Evolutionary conservation across 106 monocot genomes (phyloP), one percentile per base, ranked within the genome.

Genomic region (Xerophyta viscosa): DNA sequence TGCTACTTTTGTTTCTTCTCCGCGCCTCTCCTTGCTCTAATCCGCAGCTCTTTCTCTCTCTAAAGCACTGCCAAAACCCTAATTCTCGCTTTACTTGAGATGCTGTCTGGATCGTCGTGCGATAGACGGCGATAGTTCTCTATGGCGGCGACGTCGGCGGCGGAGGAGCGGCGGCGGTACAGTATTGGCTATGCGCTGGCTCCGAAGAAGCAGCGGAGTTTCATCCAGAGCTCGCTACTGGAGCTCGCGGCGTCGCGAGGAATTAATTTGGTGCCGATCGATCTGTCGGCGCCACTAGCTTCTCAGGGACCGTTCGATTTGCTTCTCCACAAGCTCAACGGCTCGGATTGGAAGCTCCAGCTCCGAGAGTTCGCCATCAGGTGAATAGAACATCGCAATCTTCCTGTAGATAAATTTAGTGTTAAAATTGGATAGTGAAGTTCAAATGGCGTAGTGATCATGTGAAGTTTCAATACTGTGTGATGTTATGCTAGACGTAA

Each of bases 281-380:
- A 83, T 66, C 62, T 74, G 6, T 45, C 27, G 27, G 37, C 39
- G 22, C 66, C 67, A 12, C 57, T 83, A 33, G 60, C 64, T 0
- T 52, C 29, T 20, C 84, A 85, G 41, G 74, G 62, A 5, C 66
- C 64, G 24, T 63, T 79, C 48, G 59, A 79, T 41, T 54, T 64
- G 65, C 21, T 85, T 61, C 24, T 85, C 60, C 79, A 85, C 65
- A 85, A 85, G 75, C 47, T 79, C 52, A 58, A 63, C 37, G 61
- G 61, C 47, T 37, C 50, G 6, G 33, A 19, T 8, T 85, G 78
- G 79, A 28, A 56, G 60, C 28, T 56, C 6, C 65, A 75, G 61
- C 75, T 85, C 42, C 24, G 47, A 8, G 57, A 65, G 11, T 85
- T 57, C 37, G 36, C 60, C 0, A 6, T 31, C 20, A 22, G 13